phyloP scores from a whole-genome alignment of 805 yeast genomes.

The Groenewaldozyma salmanticensis region DNA sequence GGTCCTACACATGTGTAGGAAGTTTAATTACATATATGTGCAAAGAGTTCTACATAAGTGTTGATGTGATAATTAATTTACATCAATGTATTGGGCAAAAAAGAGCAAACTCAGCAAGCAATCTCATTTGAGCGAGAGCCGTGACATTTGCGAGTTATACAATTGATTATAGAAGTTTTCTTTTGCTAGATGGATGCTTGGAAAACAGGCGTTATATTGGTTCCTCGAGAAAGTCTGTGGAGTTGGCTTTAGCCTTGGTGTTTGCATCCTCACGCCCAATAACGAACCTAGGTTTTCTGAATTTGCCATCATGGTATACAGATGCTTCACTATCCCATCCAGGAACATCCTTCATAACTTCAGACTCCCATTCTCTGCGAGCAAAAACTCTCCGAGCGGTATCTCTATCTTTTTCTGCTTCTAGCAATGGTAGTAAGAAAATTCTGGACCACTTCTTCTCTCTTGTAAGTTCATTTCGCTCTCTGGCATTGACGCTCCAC shows the following conservation, averaged over 20 bases:
- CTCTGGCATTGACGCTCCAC: slow-evolving; percentile 57
- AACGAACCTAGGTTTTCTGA: slow-evolving; percentile 28
- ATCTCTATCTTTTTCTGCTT: slow-evolving; percentile 78
- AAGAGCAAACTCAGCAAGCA: too few relatives aligned
- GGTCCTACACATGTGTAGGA: too few relatives aligned
- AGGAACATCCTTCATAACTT: slow-evolving; percentile 50
- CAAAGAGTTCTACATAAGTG: too few relatives aligned
- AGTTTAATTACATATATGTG: too few relatives aligned
- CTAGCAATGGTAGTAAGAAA: slow-evolving; percentile 58
- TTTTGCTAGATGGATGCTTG: too few relatives aligned
- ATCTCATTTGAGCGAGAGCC: too few relatives aligned
- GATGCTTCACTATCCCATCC: slow-evolving; percentile 49
- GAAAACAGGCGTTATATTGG: too few relatives aligned
- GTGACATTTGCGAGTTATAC: too few relatives aligned
- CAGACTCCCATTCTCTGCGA: slow-evolving; percentile 59
- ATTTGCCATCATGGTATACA: slow-evolving; percentile 38
- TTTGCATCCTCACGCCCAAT: slow-evolving; percentile 7
- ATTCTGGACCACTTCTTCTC: slow-evolving; percentile 74
- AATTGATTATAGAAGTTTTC: too few relatives aligned
- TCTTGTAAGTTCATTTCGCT: slow-evolving; percentile 59
- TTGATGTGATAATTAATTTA: too few relatives aligned
- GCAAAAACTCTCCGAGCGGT: slow-evolving; percentile 59
- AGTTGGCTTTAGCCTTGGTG: not conserved
- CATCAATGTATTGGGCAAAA: too few relatives aligned
- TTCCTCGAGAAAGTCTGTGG: not conserved